Percentiles rank a stretch among this genome's conserved stretches.
Evolutionary conservation across 192 early-diverging fungal genomes (phyloP).

Genomic region (Backusella morwellensis): DNA sequence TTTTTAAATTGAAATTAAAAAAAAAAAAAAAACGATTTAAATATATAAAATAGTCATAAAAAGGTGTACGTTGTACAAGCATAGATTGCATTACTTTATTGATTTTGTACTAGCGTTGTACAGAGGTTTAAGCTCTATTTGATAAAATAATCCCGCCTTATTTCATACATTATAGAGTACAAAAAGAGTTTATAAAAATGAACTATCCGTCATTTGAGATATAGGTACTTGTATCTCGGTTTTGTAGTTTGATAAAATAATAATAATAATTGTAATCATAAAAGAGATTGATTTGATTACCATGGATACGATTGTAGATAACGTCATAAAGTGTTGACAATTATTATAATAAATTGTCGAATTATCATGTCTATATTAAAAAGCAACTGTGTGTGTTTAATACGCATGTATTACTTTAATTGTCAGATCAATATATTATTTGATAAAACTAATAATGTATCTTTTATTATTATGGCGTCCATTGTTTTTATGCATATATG

Average conservation of each 20-base stretch:
- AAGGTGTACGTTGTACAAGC: slow-evolving; percentile 8
- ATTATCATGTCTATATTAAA: background rate
- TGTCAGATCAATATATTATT: background rate
- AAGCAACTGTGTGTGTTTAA: background rate
- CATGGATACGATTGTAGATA: background rate
- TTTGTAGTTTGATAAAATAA: no score
- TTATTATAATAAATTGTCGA: background rate
- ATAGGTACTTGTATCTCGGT: no score
- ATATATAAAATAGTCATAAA: slow-evolving; percentile 2
- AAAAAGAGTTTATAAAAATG: background rate
- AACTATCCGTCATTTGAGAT: background rate
- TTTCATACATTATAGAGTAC: background rate
- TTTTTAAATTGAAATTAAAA: background rate
- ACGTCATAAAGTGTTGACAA: background rate
- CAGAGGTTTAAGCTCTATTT: background rate
- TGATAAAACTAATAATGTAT: background rate
- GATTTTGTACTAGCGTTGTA: background rate
- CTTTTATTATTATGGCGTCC: background rate
- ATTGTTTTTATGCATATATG: background rate
- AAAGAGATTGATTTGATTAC: background rate
- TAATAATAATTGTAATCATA: no score
- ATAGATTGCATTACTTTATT: slow-evolving; percentile 23
- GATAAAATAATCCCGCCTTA: background rate
- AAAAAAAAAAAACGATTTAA: background rate
- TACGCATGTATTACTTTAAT: background rate